Conservation (phyloP, 2,329 filamentous ascomycete genomes). For the Trichoderma atrobrunneum region DNA sequence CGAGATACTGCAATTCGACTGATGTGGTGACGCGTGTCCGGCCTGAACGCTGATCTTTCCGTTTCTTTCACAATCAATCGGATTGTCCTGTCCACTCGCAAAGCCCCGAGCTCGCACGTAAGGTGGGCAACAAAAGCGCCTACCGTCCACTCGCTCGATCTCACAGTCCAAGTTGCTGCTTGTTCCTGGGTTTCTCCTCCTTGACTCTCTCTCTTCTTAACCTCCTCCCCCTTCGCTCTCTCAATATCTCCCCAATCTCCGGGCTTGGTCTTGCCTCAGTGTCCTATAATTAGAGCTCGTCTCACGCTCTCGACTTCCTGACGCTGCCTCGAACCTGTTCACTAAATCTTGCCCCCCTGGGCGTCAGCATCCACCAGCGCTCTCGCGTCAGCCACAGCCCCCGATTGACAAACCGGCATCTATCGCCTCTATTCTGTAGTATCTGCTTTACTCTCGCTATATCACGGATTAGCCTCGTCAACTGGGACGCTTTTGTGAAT, state of each 20-base stretch:
- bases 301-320: background rate
- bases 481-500: background rate
- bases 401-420: background rate
- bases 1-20: background rate
- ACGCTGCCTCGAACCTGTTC: background rate
- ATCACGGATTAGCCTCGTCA: constrained; percentile 5
- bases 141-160: constrained; percentile 15
- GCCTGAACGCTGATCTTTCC: background rate
- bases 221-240: background rate
- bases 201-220: background rate
- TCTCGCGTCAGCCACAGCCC: constrained; percentile 10
- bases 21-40: constrained; percentile 6
- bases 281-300: background rate
- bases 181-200: background rate
- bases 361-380: constrained; percentile 13
- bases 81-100: background rate
- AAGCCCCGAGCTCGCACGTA: background rate
- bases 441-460: constrained; percentile 5
- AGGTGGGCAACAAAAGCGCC: constrained; percentile 13
- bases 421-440: constrained; percentile 4
- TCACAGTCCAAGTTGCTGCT: background rate
- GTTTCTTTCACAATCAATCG: background rate
- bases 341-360: background rate
- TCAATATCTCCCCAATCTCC: background rate
- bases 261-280: background rate